These are phyloP conservation scores for Mycena pura DNA, from an alignment of 768 basidiomycete genomes.

Conservation along the genomic window DNA sequence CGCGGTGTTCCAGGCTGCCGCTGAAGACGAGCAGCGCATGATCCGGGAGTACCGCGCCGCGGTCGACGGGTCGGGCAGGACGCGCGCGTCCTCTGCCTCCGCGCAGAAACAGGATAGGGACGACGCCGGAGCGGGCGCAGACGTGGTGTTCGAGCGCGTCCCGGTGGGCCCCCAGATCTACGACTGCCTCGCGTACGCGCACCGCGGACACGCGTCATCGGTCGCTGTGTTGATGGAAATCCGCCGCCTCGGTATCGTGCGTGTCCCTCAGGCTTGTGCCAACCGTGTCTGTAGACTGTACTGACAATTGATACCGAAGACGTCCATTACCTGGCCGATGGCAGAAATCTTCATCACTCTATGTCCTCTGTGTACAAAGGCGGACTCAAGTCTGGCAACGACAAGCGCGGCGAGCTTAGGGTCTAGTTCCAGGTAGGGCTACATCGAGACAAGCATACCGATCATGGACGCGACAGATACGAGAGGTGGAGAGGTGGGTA, in stretches of 20 bases:
- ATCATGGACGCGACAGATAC: too few relatives aligned
- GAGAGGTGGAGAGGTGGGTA: too few relatives aligned
- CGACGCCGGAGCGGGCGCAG: conserved; percentile 38
- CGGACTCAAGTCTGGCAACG: conserved; percentile 1
- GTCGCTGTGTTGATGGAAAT: conserved; percentile 62
- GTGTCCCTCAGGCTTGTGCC: conserved; percentile 35
- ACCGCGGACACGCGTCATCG: conserved; percentile 64
- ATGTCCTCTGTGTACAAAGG: conserved; percentile 54
- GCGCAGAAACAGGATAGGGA: conserved; percentile 27
- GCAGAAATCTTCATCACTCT: conserved; percentile 68
- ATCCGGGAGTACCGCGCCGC: conserved; percentile 52
- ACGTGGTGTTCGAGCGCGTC: conserved; percentile 61
- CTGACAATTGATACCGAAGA: conserved; percentile 44
- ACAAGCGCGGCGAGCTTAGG: conserved; percentile 9
- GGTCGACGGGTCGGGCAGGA: conserved; percentile 44
- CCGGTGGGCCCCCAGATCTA: conserved; percentile 74
- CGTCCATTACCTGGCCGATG: conserved; percentile 77
- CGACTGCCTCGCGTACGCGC: conserved; percentile 71
- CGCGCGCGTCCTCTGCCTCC: too few relatives aligned
- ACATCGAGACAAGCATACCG: too few relatives aligned
- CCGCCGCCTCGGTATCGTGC: conserved; percentile 64
- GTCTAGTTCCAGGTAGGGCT: conserved; percentile 12
- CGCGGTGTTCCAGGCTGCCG: conserved; percentile 57
- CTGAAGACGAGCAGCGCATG: conserved; percentile 56
- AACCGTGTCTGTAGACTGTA: neutral